Base-by-base conservation (phyloP, 768 basidiomycete species). In the Pleurotus tuber-regium region DNA sequence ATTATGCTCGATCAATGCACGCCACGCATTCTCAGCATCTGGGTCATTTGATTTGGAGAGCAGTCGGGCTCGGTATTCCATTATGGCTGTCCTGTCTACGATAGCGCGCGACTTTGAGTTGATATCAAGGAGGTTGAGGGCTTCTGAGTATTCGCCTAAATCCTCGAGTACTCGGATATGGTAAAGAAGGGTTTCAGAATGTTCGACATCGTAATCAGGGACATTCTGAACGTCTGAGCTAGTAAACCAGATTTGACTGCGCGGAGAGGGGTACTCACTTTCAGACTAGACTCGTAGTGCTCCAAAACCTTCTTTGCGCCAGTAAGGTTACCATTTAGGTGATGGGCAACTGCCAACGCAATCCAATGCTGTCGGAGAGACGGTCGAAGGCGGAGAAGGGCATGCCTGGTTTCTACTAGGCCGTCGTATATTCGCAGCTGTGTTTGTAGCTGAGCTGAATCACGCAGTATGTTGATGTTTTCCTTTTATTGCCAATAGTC, bases 381-480 rank as follows among this genome's bases (percentile, higher is more conserved):
- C 0, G 96, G 94, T 11, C 94, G 84, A 11, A 92, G 66, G 51
- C 76, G 80, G 31, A 98, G 80, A 48, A 97, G 83, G 6, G 82
- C 81, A 58, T 89, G 79, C 1, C 97, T 86, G 2, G 91, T 90
- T 49, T 92, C 87, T 33, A 93, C 81, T 23, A 95, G 78, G 4
- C 72, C 74, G 35, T 89, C 84, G 65, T 82, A 97, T 38, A 86
- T 70, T 28, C 96, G 84, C 10, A 93, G 78, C 56, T 98, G 95
- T 0, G 92, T 84, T 61, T 94, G 91, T 8, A 99, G 78, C 43
- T 88, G 82, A 5, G 95, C 92, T 0, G 92, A 80, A 66, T 98
- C 97, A 38, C 91, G 85, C 21, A 99, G 69, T 58, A 99, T 87
- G 66, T 96, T 96, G 61, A 97, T 70, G 64, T 97, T 97, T 61